Percentiles rank a stretch among this genome's conserved stretches.
These are phyloP conservation scores for Phytopythium delawarense DNA, from an alignment of 352 stramenopile species.

Conservation along the genomic window DNA sequence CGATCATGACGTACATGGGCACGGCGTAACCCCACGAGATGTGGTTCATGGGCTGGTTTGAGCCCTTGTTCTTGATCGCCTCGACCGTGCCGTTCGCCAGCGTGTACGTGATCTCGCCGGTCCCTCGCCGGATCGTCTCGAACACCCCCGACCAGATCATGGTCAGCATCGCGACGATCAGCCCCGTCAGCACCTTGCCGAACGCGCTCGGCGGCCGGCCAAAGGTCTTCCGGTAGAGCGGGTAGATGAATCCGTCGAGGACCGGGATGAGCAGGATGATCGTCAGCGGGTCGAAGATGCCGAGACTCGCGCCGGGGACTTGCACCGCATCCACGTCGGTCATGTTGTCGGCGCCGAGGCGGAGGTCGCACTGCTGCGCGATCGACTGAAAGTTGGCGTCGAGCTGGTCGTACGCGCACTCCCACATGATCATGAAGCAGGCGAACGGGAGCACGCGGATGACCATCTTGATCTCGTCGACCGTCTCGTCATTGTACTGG, in stretches of 20 bases:
- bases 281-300: conserved; percentile 84
- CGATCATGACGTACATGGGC: conserved; percentile 78
- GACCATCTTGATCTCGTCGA: conserved; percentile 86
- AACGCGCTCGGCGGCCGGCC: conserved; percentile 65
- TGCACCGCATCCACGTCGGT: conserved; percentile 37
- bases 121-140: conserved; percentile 65
- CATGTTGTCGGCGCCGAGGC: conserved; percentile 29
- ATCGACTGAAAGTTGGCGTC: conserved; percentile 89
- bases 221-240: conserved; percentile 47
- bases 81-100: conserved; percentile 16
- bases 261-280: conserved; percentile 80
- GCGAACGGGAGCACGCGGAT: conserved; percentile 82
- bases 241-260: conserved; percentile 73
- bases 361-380: conserved; percentile 78
- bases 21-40: conserved; percentile 80
- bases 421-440: conserved; percentile 89
- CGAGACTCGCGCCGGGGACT: conserved; percentile 69
- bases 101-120: conserved; percentile 33
- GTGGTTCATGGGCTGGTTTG: conserved; percentile 70
- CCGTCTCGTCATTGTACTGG: conserved; percentile 74
- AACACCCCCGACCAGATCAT: conserved; percentile 86
- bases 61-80: conserved; percentile 52
- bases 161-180: conserved; percentile 72
- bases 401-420: conserved; percentile 83
- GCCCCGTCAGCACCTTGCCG: conserved; percentile 72